A percentile compares a stretch with the other conserved stretches of the same genome.
Evolutionary conservation across 192 early-diverging fungal species (phyloP).

Genomic region (Backusella psychrophila): DNA sequence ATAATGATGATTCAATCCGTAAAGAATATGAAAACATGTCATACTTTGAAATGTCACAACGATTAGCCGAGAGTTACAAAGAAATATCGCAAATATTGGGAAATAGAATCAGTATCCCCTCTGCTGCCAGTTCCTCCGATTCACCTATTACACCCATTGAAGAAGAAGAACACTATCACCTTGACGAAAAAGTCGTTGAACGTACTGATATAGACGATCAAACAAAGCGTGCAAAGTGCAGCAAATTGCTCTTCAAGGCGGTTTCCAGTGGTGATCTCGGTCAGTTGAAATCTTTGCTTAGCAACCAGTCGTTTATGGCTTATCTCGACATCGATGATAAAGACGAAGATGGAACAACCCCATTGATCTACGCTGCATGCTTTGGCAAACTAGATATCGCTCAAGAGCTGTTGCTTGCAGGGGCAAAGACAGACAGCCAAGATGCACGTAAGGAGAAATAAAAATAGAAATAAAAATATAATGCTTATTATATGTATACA

Average conservation of each 20-base stretch:
- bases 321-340: conserved; percentile 77
- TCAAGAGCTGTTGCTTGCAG: conserved; percentile 66
- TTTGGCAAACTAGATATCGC: conserved; percentile 81
- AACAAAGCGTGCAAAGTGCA: conserved; percentile 53
- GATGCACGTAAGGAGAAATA: conserved; percentile 48
- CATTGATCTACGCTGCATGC: conserved; percentile 85
- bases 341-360: conserved; percentile 87
- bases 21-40: conserved; percentile 38
- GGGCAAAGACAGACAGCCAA: conserved; percentile 72
- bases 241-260: conserved; percentile 65
- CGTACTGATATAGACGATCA: conserved; percentile 6
- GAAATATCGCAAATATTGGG: conserved; percentile 22
- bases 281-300: conserved; percentile 59
- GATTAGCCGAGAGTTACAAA: conserved; percentile 34
- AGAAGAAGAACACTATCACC: conserved; percentile 7
- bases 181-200: neutral
- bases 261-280: conserved; percentile 76
- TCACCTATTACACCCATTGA: neutral
- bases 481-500: neutral
- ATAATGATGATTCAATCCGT: conserved; percentile 12
- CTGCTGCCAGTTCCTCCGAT: conserved; percentile 6
- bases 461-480: neutral
- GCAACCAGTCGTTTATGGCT: conserved; percentile 29
- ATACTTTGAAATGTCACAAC: conserved; percentile 33
- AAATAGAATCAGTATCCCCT: conserved; percentile 9